Evolutionary conservation across 2,329 filamentous ascomycete species (phyloP).

Genomic region (Pochonia chlamydosporia): DNA sequence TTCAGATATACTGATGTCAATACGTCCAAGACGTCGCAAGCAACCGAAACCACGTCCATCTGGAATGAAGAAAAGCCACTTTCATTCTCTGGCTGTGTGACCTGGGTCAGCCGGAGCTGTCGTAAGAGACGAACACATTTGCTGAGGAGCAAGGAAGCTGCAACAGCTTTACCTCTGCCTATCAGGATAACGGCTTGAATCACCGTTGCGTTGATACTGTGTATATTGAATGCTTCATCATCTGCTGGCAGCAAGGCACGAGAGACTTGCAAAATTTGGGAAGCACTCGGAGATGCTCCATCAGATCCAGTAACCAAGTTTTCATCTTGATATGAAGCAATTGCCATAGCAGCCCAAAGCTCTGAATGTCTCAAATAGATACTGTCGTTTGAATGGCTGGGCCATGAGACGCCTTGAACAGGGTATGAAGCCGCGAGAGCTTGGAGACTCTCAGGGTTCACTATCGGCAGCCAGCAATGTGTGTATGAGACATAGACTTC

Average conservation of each 20-base stretch:
- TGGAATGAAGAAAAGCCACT: constrained; percentile 8
- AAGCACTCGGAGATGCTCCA: not conserved
- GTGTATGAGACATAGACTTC: constrained; percentile 72
- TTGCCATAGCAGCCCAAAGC: constrained; percentile 53
- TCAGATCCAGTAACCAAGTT: constrained; percentile 10
- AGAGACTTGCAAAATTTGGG: constrained; percentile 45
- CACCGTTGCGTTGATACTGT: constrained; percentile 33
- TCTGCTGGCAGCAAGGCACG: constrained; percentile 42
- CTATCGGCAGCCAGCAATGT: constrained; percentile 70
- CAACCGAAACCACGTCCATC: constrained; percentile 31
- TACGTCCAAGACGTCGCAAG: constrained; percentile 55
- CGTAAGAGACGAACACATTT: constrained; percentile 47
- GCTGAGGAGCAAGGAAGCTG: constrained; percentile 61
- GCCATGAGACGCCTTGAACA: constrained; percentile 22
- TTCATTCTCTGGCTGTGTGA: not conserved
- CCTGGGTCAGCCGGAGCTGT: constrained; percentile 15
- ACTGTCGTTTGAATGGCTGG: constrained; percentile 21
- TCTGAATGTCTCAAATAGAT: constrained; percentile 42
- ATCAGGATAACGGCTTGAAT: constrained; percentile 59
- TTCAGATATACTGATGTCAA: constrained; percentile 3
- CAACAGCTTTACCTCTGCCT: constrained; percentile 46
- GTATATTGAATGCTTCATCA: constrained; percentile 40
- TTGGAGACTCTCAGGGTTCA: constrained; percentile 60
- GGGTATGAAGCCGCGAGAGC: constrained; percentile 38
- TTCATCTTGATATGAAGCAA: constrained; percentile 50